Evolutionary conservation across 306 rosid genomes (phyloP).

Genomic region (Alnus glutinosa): DNA sequence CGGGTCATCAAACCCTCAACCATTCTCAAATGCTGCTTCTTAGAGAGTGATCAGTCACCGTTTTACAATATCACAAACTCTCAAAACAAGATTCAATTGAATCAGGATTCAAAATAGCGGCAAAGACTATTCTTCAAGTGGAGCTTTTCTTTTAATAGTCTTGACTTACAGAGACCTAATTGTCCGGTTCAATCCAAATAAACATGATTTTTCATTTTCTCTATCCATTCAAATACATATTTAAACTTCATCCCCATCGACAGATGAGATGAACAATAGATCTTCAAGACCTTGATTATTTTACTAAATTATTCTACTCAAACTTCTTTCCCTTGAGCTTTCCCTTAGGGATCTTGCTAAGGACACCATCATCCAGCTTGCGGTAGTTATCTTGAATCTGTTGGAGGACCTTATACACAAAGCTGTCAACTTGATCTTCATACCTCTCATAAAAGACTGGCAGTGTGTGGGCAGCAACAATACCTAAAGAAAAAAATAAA

Average conservation of each 20-base stretch:
- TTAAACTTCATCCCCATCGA: neutral
- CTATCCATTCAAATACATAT: neutral
- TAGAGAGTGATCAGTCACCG: too few species aligned
- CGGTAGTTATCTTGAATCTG: slow-evolving; percentile 48
- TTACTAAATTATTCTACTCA: slow-evolving; percentile 42
- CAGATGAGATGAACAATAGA: neutral
- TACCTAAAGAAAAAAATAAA: slow-evolving; percentile 43
- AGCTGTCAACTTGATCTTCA: slow-evolving; percentile 70
- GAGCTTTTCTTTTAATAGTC: too few species aligned
- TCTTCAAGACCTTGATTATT: neutral
- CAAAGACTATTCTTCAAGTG: too few species aligned
- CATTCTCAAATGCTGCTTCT: too few species aligned
- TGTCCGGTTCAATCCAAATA: neutral
- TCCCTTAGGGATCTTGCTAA: slow-evolving; percentile 85
- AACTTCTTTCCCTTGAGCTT: slow-evolving; percentile 50
- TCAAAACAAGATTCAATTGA: too few species aligned
- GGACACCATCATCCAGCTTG: slow-evolving; percentile 64
- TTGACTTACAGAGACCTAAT: too few species aligned
- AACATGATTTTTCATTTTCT: neutral
- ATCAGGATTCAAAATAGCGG: too few species aligned
- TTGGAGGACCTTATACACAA: slow-evolving; percentile 46
- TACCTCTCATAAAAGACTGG: slow-evolving; percentile 83
- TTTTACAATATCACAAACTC: too few species aligned
- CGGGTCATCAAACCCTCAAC: too few species aligned
- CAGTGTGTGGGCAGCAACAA: slow-evolving; percentile 80